phyloP scores from a whole-genome alignment of 331 rosid genomes.

The Arachis monticola region DNA sequence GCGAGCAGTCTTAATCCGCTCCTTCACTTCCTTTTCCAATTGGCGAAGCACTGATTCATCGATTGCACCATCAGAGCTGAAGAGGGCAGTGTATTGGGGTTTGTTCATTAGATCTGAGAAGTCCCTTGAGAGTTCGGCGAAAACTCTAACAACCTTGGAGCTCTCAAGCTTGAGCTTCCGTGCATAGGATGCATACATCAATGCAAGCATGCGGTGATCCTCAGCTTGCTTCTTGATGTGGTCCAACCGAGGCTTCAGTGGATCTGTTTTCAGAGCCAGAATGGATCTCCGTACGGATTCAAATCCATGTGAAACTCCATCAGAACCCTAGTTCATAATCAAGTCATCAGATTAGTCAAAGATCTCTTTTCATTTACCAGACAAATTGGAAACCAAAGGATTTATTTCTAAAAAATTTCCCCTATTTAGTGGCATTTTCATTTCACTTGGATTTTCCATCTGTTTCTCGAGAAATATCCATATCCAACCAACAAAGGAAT shows the following conservation, averaged over 20 bases:
- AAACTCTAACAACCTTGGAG: conserved; percentile 11
- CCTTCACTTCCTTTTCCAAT: conserved; percentile 11
- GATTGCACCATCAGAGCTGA: neutral
- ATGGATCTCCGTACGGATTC: neutral
- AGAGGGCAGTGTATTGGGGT: neutral
- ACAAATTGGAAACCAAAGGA: neutral
- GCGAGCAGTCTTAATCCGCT: neutral
- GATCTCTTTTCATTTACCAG: neutral
- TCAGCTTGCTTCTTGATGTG: neutral
- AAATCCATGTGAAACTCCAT: neutral
- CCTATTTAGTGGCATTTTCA: neutral
- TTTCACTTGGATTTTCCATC: neutral
- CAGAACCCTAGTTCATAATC: conserved; percentile 1
- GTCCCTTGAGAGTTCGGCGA: neutral
- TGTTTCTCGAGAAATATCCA: neutral
- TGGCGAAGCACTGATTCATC: neutral
- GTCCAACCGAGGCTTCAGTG: conserved; percentile 1
- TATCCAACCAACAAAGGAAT: neutral
- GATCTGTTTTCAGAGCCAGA: neutral
- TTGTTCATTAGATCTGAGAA: conserved; percentile 1
- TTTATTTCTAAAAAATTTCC: too few species aligned
- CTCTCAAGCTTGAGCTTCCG: conserved; percentile 15
- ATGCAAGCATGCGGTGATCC: neutral
- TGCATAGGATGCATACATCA: conserved; percentile 6
- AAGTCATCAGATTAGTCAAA: neutral